Conservation (phyloP, 306 rosid species). For the Dalbergia cochinchinensis region DNA sequence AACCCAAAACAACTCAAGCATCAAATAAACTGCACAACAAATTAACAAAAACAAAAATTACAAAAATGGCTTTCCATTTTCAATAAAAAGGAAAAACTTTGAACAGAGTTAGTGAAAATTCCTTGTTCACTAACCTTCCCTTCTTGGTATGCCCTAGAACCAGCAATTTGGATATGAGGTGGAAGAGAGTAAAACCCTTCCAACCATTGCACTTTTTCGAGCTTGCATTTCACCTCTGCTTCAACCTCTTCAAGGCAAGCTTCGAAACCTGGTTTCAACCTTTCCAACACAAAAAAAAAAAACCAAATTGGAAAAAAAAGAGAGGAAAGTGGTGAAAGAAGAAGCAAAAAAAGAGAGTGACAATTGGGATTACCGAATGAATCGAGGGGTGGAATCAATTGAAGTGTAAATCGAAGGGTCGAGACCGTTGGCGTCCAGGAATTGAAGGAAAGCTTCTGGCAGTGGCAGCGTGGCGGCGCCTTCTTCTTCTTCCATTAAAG, state of each 20-base stretch:
- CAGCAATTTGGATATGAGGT: constrained; percentile 71
- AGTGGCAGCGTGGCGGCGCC: constrained; percentile 52
- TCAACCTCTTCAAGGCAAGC: constrained; percentile 69
- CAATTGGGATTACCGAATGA: constrained; percentile 65
- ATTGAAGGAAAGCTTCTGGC: constrained; percentile 70
- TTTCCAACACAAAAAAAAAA: constrained; percentile 23
- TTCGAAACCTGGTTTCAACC: constrained; percentile 84
- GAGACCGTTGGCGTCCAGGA: constrained; percentile 70
- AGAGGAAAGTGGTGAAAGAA: background rate
- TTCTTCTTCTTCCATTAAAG: constrained; percentile 53
- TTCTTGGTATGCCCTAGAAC: constrained; percentile 68
- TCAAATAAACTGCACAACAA: background rate
- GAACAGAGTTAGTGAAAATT: background rate
- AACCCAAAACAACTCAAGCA: background rate
- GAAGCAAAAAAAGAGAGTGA: background rate
- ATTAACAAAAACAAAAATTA: background rate
- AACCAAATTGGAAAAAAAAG: background rate
- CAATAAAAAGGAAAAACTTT: background rate
- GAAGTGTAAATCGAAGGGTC: constrained; percentile 78
- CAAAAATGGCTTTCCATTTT: background rate
- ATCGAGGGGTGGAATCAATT: constrained; percentile 79
- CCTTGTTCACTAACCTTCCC: constrained; percentile 66
- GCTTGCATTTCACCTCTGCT: constrained; percentile 68
- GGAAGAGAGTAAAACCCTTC: constrained; percentile 80
- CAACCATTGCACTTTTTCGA: constrained; percentile 73